Conservation (phyloP, 2,329 filamentous ascomycete genomes). For the Alternaria tenuissima region DNA sequence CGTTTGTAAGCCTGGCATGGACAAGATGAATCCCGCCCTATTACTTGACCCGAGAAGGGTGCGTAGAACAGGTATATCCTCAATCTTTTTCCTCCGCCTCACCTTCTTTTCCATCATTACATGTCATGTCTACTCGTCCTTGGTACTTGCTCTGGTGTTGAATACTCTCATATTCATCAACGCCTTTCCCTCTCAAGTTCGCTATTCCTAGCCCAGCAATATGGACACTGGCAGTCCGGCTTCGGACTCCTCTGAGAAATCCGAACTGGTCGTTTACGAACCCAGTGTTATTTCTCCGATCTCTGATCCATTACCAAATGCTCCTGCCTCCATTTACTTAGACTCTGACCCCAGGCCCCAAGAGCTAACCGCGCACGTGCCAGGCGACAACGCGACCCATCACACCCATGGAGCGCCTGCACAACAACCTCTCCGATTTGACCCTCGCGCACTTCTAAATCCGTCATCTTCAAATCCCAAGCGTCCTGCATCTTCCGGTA, state of each 20-base stretch:
- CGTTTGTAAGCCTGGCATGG: conserved; percentile 11
- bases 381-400: conserved; percentile 30
- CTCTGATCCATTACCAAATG: neutral
- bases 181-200: neutral
- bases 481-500: conserved; percentile 39
- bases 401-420: conserved; percentile 9
- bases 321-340: conserved; percentile 9
- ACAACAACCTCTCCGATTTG: conserved; percentile 25
- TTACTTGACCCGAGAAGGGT: conserved; percentile 37
- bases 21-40: conserved; percentile 36
- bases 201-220: neutral
- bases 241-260: neutral
- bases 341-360: neutral
- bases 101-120: neutral
- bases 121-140: neutral
- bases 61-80: conserved; percentile 35
- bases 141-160: neutral
- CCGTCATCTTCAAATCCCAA: conserved; percentile 42
- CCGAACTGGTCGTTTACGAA: neutral
- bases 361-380: conserved; percentile 28
- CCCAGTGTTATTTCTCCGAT: neutral
- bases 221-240: neutral
- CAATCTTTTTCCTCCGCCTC: conserved; percentile 6
- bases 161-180: neutral
- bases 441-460: conserved; percentile 47